Evolutionary conservation across 768 basidiomycete species (phyloP), one percentile per base, ranked within the genome.

Genomic region (Kwoniella newhampshirensis): DNA sequence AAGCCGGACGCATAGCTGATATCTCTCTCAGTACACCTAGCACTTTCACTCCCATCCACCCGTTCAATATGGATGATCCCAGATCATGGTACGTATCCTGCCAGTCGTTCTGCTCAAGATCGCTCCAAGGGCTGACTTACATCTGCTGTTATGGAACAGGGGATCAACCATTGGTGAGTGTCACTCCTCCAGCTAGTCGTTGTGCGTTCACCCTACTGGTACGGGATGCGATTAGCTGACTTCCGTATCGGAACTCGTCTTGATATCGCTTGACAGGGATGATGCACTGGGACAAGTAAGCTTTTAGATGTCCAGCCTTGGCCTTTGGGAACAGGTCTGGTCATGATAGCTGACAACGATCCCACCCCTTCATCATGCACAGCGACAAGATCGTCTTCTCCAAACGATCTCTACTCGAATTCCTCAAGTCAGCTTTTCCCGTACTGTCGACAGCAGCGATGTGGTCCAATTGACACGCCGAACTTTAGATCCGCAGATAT

Each of bases 361-460:
- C 23, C 12, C 4, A 37, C 35, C n/a, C 0, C 6, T 20, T 49
- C 25, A 13, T 35, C 12, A 37, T 23, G 2, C n/a, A 12, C 47
- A 73, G 71, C 37, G 71, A 73, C 53, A 73, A 73, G 68, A 75
- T 76, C 50, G 72, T 74, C 40, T 76, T 76, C 64, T 73, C 73
- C 42, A 76, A 76, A 54, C 54, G 75, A 44, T 75, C 73, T 47
- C 52, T 76, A 49, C 65, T 76, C 23, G 75, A 76, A 44, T 76
- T 76, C 61, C 63, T 76, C 44, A 76, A 76, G 75, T 76, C 35
- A 18, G 72, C 57, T 15, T 26, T 4, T 21, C 1, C 7, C 11
- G 9, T 9, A 37, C 43, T 4, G 20, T 45, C 43, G 43, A 26
- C 23, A 28, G 13, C 11, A 12, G 15, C 32, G 32, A 13, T 32